Percentiles rank a stretch among this genome's conserved stretches.
Evolutionary conservation across 495 filamentous ascomycete species (phyloP).

Genomic region (Chaetomium tenue): DNA sequence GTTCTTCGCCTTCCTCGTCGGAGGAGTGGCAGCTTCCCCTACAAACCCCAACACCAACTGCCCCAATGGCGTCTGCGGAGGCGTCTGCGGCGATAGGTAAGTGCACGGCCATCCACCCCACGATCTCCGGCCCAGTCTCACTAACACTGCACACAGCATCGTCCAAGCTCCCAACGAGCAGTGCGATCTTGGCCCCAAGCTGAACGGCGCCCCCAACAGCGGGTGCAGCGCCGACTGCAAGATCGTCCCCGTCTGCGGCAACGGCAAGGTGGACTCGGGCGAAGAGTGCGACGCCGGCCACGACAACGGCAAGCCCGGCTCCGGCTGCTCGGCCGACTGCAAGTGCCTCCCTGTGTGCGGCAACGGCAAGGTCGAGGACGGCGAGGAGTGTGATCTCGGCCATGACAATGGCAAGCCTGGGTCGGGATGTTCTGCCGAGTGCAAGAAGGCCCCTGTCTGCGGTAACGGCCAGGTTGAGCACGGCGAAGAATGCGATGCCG

Average conservation of each 20-base stretch:
- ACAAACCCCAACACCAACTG: background rate
- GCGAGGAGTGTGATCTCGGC: slow-evolving; percentile 24
- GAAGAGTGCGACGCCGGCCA: slow-evolving; percentile 26
- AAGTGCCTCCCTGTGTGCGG: slow-evolving; percentile 12
- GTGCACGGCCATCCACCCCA: background rate
- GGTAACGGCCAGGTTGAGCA: slow-evolving; percentile 19
- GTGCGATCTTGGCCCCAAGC: slow-evolving; percentile 15
- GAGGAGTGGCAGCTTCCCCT: slow-evolving; percentile 5
- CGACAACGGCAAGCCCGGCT: slow-evolving; percentile 23
- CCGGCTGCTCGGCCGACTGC: slow-evolving; percentile 19
- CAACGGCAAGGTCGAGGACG: slow-evolving; percentile 12
- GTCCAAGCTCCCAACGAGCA: slow-evolving; percentile 20
- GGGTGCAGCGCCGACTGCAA: slow-evolving; percentile 19
- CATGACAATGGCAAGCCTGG: slow-evolving; percentile 18
- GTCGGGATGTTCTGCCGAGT: slow-evolving; percentile 11
- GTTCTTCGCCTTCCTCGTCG: slow-evolving; percentile 17
- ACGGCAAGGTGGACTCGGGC: slow-evolving; percentile 9
- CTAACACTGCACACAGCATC: slow-evolving; percentile 7
- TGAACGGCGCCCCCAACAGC: slow-evolving; percentile 19
- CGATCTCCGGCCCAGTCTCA: background rate
- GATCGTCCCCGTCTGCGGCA: slow-evolving; percentile 13
- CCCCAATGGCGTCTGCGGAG: slow-evolving; percentile 12
- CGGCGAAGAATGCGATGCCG: slow-evolving; percentile 20
- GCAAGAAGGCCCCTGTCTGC: slow-evolving; percentile 8
- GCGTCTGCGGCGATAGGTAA: slow-evolving; percentile 24